A percentile compares a stretch with the other conserved stretches of the same genome.
These are phyloP conservation scores for Maudiozyma turicensis DNA, from an alignment of 805 yeast genomes.

Conservation along the genomic window DNA sequence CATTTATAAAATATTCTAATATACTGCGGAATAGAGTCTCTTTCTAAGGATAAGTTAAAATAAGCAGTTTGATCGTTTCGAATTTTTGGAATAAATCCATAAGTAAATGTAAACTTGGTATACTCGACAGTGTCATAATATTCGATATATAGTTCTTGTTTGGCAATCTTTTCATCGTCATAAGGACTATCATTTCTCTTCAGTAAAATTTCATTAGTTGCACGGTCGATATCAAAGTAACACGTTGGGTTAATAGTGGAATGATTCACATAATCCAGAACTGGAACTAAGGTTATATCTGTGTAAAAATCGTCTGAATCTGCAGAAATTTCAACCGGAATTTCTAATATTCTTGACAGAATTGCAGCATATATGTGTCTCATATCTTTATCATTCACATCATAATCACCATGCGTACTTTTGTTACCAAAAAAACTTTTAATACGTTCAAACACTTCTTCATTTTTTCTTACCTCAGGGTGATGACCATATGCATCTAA, in stretches of 20 bases:
- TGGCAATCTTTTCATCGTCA: slow-evolving; percentile 2
- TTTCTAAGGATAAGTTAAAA: slow-evolving; percentile 14
- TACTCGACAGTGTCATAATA: slow-evolving; percentile 38
- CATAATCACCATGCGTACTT: slow-evolving; percentile 2
- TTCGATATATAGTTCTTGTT: slow-evolving; percentile 35
- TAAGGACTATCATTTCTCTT: slow-evolving; percentile 12
- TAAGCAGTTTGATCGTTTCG: slow-evolving; percentile 7
- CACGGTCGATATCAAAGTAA: slow-evolving; percentile 50
- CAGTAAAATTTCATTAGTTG: slow-evolving; percentile 36
- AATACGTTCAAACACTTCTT: slow-evolving; percentile 5
- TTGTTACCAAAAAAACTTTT: not conserved
- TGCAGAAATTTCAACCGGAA: slow-evolving; percentile 37
- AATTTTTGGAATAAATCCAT: slow-evolving; percentile 38
- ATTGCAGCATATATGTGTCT: slow-evolving; percentile 36
- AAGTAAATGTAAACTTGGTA: slow-evolving; percentile 31
- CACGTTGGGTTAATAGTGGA: slow-evolving; percentile 32
- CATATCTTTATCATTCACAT: not conserved
- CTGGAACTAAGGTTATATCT: slow-evolving; percentile 52
- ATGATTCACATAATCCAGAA: slow-evolving; percentile 63
- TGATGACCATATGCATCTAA: slow-evolving; percentile 8
- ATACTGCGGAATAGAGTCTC: slow-evolving; percentile 9
- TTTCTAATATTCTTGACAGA: slow-evolving; percentile 52
- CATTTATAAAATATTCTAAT: slow-evolving; percentile 27
- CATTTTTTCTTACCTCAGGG: slow-evolving; percentile 1
- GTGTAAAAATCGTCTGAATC: slow-evolving; percentile 34